A percentile compares a stretch with the other conserved stretches of the same genome.
These are phyloP conservation scores for Cupressus sempervirens DNA, from an alignment of 75 land plant genomes.

Conservation along the genomic window DNA sequence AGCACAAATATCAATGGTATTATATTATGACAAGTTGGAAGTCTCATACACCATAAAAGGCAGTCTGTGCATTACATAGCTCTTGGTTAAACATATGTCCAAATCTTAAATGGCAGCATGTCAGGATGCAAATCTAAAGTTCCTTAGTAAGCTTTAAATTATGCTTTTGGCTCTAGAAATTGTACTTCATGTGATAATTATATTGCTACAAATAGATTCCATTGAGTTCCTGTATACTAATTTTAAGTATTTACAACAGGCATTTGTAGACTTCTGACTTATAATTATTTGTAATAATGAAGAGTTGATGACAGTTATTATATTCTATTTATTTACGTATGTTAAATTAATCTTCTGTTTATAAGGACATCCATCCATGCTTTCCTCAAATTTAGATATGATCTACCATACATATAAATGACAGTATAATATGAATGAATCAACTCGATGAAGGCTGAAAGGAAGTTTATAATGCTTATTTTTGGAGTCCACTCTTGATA, in stretches of 20 bases:
- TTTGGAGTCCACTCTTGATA: background rate
- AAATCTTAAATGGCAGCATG: background rate
- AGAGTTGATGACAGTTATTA: background rate
- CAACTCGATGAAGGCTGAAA: too few species aligned
- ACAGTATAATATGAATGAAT: background rate
- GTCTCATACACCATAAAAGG: background rate
- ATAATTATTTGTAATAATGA: background rate
- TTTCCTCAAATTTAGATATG: background rate
- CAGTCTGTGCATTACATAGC: background rate
- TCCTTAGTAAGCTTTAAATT: background rate
- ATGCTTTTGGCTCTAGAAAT: background rate
- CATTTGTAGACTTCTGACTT: background rate
- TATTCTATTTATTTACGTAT: background rate
- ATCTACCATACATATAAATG: background rate
- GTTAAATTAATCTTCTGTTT: background rate
- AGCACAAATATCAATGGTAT: background rate
- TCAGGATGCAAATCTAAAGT: background rate
- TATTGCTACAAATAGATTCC: background rate
- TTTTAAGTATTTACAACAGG: background rate
- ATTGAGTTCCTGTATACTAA: background rate
- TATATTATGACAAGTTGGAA: background rate
- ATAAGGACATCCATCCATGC: background rate
- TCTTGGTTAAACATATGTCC: background rate
- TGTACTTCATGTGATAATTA: background rate
- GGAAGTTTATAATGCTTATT: background rate